Evolutionary conservation across 495 filamentous ascomycete species (phyloP), one percentile per base, ranked within the genome.

Genomic region (Chaetomium tenue): DNA sequence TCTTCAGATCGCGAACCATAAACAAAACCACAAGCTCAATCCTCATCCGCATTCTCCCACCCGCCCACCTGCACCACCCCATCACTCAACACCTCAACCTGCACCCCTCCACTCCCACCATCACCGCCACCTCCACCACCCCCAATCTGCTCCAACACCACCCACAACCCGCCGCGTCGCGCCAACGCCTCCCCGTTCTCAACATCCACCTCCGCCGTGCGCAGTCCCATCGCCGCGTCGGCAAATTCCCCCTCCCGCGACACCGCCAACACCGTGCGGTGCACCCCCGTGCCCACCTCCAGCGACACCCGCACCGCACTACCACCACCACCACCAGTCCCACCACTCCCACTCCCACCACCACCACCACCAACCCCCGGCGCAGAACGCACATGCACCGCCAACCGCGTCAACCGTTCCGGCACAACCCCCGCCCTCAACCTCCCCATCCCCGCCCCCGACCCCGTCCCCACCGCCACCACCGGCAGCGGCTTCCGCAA

Each of bases 61-160:
- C 57, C 75, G 6, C 88, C 89, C 61, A 90, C 78, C 28, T 83
- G 74, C 39, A 92, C 84, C 23, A 76, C 75, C 20, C 83, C 82
- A 67, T 93, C 90, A 64, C 88, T 89, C 65, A 90, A 66, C 26
- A 90, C 77, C 67, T 90, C 88, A 8, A 93, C 81, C 62, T 86
- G 81, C 39, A 91, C 82, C 48, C 77, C 79, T 46, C 86, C 86
- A 47, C 54, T 78, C 52, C 80, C 65, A 44, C 40, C 59, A 50
- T 40, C 80, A 74, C 58, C 48, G 4, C 50, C 62, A 48, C 70
- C 65, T 5, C 86, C 88, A 53, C 47, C 58, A 40, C 47, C 67
- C 18, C 86, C 89, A 55, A 89, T 79, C 63, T 90, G 81, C 73
- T 96, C 91, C 63, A 97, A 77, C 16, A 96, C 89, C 62, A 96